Base-by-base conservation (phyloP, 1,139 yeast genomes). In the Candida albicans region DNA sequence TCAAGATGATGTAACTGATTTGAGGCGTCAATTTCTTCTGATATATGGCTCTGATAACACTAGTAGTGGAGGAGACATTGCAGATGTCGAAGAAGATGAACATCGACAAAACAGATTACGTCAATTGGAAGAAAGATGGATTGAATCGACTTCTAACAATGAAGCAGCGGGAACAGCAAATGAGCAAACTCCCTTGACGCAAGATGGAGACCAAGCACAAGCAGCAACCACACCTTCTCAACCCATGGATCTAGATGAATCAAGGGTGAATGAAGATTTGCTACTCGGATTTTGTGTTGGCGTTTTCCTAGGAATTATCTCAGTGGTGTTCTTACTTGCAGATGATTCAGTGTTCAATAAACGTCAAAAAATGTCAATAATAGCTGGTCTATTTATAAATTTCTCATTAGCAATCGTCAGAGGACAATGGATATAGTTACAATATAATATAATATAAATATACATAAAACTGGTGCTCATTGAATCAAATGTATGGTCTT, bases 51-150 rank as follows among this genome's bases (percentile, higher is more conserved):
- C 29, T 27, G 59, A 52, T 2, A 50, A 44, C 39, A 37, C 44
- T 8, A n/a, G 32, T 8, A 39, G 39, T 8, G 44, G 42, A 8
- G 45, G 43, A n/a, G 53, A 47, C 14, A 71, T 70, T 38, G 57
- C 64, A 44, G 75, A 70, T 56, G 54, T 70, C 40, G 78, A 70
- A 51, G 77, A 72, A 46, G 71, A 68, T 42, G 77, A 73, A 45
- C 53, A 51, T 27, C 52, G 69, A 22, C 68, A 63, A 52, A 58
- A 53, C 53, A 72, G 72, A 31, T 61, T 79, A 5, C 61, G 89
- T 41, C 85, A 83, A 50, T 62, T 89, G 50, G 97, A 90, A 58
- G 97, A 90, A 54, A 73, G 90, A 46, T 90, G 96, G 96, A 87
- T 90, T 48, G 95, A 90, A 55, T 82, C 87, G 40, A 85, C 93